Conservation (phyloP, 768 basidiomycete genomes). For the Asterophora lycoperdoides region DNA sequence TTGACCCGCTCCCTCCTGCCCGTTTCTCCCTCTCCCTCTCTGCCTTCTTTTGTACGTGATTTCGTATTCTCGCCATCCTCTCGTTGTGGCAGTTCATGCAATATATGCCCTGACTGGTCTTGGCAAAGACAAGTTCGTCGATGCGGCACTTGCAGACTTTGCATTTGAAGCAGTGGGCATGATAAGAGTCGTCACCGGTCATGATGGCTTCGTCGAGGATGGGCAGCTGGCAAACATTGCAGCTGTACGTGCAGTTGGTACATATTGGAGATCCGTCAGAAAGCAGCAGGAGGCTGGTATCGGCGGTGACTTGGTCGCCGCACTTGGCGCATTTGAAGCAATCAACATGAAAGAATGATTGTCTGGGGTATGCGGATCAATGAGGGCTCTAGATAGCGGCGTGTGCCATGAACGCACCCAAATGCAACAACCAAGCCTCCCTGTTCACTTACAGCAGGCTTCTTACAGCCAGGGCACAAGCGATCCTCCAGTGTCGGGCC, state of each 20-base stretch:
- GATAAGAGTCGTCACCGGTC: slow-evolving; percentile 98
- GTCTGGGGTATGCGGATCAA: slow-evolving; percentile 40
- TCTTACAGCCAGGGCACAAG: slow-evolving; percentile 78
- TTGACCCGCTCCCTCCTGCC: slow-evolving; percentile 36
- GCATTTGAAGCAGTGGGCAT: slow-evolving; percentile 98
- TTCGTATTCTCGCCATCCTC: slow-evolving; percentile 87
- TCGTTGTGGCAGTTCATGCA: slow-evolving; percentile 99
- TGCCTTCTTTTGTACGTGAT: slow-evolving; percentile 86
- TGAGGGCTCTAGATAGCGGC: background rate
- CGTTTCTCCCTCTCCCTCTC: slow-evolving; percentile 53
- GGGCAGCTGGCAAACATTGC: slow-evolving; percentile 89
- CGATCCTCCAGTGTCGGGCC: slow-evolving; percentile 45
- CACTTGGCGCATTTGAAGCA: slow-evolving; percentile 99
- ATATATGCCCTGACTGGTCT: slow-evolving; percentile 97
- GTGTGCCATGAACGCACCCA: slow-evolving; percentile 56
- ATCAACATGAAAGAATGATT: slow-evolving; percentile 92
- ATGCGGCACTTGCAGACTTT: slow-evolving; percentile 92
- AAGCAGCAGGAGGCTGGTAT: slow-evolving; percentile 94
- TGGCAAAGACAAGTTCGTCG: slow-evolving; percentile 97
- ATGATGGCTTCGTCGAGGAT: slow-evolving; percentile 99
- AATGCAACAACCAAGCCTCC: slow-evolving; percentile 93
- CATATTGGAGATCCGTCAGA: slow-evolving; percentile 98
- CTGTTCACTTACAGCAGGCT: slow-evolving; percentile 72
- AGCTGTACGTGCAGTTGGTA: slow-evolving; percentile 89
- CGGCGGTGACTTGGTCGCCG: slow-evolving; percentile 85